These are phyloP conservation scores for Hypoxylon sp. DNA, from an alignment of 2,329 filamentous ascomycete genomes.

Conservation along the genomic window DNA sequence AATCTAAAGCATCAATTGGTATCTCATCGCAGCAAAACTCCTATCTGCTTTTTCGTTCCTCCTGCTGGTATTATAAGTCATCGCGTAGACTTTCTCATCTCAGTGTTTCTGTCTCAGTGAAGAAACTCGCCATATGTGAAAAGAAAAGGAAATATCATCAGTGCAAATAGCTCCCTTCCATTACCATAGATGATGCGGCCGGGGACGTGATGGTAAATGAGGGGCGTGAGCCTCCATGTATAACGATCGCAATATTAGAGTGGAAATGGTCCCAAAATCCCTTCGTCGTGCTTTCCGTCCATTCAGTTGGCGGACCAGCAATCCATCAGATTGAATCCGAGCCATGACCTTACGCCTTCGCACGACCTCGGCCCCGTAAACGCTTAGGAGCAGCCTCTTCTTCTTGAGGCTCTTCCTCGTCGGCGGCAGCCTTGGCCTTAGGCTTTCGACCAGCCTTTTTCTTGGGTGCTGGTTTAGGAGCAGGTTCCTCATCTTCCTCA, in stretches of 20 bases:
- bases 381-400: constrained; percentile 46
- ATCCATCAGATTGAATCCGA: neutral
- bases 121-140: constrained; percentile 11
- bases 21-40: constrained; percentile 30
- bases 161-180: constrained; percentile 5
- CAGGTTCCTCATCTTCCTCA: constrained; percentile 43
- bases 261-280: neutral
- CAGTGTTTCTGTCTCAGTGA: neutral
- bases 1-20: constrained; percentile 35
- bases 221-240: neutral
- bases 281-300: constrained; percentile 11
- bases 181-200: neutral
- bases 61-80: constrained; percentile 18
- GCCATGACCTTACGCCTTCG: constrained; percentile 24
- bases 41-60: constrained; percentile 2
- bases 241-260: neutral
- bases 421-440: constrained; percentile 43
- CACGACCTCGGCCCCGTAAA: constrained; percentile 41
- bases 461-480: constrained; percentile 48
- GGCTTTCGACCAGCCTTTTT: constrained; percentile 51
- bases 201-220: constrained; percentile 3
- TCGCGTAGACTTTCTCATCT: constrained; percentile 5
- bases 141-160: constrained; percentile 10
- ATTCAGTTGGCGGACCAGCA: neutral
- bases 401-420: constrained; percentile 44